Conservation (phyloP, 176 grass and related monocot genomes). For the Carex kokanica region DNA sequence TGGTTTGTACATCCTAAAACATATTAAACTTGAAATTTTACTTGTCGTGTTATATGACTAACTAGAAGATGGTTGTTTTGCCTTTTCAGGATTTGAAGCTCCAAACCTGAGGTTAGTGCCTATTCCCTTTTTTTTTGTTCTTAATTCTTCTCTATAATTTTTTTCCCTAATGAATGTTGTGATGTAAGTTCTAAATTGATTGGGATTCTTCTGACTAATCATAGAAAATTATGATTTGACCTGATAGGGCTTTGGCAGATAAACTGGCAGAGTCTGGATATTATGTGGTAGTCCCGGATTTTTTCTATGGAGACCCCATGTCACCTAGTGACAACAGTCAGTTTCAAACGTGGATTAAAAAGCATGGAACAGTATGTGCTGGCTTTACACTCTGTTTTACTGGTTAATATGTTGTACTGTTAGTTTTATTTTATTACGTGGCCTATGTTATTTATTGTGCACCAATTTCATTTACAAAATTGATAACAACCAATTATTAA, state of each 20-base stretch:
- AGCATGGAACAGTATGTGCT: conserved; percentile 28
- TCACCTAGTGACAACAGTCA: conserved; percentile 7
- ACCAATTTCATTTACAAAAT: too few species aligned
- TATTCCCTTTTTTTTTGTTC: neutral
- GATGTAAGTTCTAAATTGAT: neutral
- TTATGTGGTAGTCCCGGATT: conserved; percentile 37
- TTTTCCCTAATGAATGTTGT: neutral
- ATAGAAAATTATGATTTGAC: neutral
- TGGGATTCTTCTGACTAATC: conserved; percentile 10
- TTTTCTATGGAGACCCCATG: conserved; percentile 38
- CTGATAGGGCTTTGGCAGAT: conserved; percentile 41
- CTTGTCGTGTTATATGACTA: neutral
- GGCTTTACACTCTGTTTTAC: neutral
- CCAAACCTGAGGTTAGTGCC: conserved; percentile 34
- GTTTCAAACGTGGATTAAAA: conserved; percentile 19
- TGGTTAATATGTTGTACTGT: neutral
- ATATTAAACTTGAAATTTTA: neutral
- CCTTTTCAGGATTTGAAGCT: conserved; percentile 36
- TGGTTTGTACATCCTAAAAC: neutral
- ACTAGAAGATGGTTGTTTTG: conserved; percentile 4
- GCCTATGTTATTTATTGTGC: too few species aligned
- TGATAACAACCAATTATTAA: too few species aligned
- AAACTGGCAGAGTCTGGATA: conserved; percentile 38
- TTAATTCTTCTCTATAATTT: neutral
- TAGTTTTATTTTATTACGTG: too few species aligned